These are phyloP conservation scores for Hemisphaericaspora xylanilytica DNA, from an alignment of 1,139 yeast species.

Conservation along the genomic window DNA sequence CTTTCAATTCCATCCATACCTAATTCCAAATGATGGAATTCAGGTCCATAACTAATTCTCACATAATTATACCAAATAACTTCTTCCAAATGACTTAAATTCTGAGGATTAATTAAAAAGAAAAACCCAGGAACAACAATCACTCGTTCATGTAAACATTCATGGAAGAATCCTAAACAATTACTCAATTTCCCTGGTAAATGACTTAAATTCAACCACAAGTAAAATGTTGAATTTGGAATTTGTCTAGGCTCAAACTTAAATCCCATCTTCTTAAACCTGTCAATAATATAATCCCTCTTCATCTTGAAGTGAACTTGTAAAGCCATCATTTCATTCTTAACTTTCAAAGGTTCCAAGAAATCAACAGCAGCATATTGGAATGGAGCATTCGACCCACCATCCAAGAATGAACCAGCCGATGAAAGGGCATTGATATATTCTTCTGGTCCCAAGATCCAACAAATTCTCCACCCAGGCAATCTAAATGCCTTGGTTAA, in stretches of 20 bases:
- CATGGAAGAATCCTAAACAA: slow-evolving; percentile 68
- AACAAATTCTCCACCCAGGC: slow-evolving; percentile 71
- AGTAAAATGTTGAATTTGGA: slow-evolving; percentile 64
- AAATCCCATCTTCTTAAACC: slow-evolving; percentile 59
- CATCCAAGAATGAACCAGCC: slow-evolving; percentile 65
- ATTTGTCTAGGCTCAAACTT: slow-evolving; percentile 42
- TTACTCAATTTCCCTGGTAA: slow-evolving; percentile 60
- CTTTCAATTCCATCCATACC: slow-evolving; percentile 71
- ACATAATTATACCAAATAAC: slow-evolving; percentile 65
- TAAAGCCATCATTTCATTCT: slow-evolving; percentile 57
- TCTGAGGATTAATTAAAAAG: slow-evolving; percentile 64
- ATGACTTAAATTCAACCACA: slow-evolving; percentile 61
- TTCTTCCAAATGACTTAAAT: slow-evolving; percentile 59
- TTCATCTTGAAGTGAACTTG: slow-evolving; percentile 62
- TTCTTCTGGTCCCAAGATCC: slow-evolving; percentile 68
- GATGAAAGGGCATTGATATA: slow-evolving; percentile 58
- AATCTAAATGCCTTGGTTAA: slow-evolving; percentile 63
- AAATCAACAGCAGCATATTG: slow-evolving; percentile 63
- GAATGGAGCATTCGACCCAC: slow-evolving; percentile 66
- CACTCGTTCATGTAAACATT: slow-evolving; percentile 61
- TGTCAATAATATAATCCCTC: slow-evolving; percentile 55
- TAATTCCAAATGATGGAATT: slow-evolving; percentile 47
- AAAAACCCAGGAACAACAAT: slow-evolving; percentile 69
- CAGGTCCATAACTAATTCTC: slow-evolving; percentile 66
- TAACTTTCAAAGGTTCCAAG: slow-evolving; percentile 52